Base-by-base conservation (phyloP, 345 rosid species). In the Noccaea bulbosa region DNA sequence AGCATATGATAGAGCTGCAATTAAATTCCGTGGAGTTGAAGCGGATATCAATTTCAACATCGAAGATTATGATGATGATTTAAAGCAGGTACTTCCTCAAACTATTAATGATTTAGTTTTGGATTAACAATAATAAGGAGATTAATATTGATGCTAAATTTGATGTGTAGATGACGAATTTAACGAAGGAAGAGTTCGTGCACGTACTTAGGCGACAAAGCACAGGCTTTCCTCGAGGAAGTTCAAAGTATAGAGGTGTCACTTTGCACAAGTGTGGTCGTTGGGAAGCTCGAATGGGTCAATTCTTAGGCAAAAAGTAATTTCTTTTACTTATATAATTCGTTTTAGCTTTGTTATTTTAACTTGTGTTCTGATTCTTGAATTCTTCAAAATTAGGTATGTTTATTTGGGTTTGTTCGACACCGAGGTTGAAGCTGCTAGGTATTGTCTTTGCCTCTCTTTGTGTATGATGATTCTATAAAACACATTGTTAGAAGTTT, bases 211-310 rank as follows among this genome's bases (percentile, higher is more conserved):
- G 99, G 68, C 88, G 99, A 75, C 99, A 95, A 83, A 95, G 99
- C 88, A 90, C 97, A 8, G 99, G 99, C 39, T 92, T 88, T 76
- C 98, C 97, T 7, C 73, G 99, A 75, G 99, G 99, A 45, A 95
- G 97, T 81, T 95, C 99, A 1, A 95, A 95, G 75, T 95, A 95
- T 81, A 87, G 99, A 74, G 99, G 99, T 27, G 99, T 95, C 0
- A 95, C 98, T 62, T 83, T 95, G 82, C 99, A 95, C 70, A 95
- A 95, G 73, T 95, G 99, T 82, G 99, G 99, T 9, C 80, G 99
- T 70, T 95, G 99, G 99, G 99, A 95, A 78, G 98, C 99, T 73
- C 78, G 98, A 43, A 92, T 95, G 96, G 99, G 98, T 48, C 99
- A 95, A 80, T 90, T 95, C 73, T 79, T 95, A 40, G 97, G 99